Percentiles rank a stretch among this genome's conserved stretches.
These are phyloP conservation scores for Lophiotrema nucula DNA, from an alignment of 495 filamentous ascomycete genomes.

Conservation along the genomic window DNA sequence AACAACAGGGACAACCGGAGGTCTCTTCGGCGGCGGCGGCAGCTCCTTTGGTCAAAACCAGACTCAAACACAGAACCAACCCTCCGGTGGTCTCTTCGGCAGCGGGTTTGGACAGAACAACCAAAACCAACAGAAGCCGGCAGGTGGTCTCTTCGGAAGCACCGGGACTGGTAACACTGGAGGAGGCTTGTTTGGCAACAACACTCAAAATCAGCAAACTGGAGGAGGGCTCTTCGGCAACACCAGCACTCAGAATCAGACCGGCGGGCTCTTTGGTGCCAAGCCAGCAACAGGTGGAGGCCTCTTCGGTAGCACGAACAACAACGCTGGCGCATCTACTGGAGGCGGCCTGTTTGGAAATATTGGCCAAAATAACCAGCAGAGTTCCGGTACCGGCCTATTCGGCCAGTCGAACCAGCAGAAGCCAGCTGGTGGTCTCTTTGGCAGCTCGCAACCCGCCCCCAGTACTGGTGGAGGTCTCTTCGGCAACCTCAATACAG, in stretches of 20 bases:
- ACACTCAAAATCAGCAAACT: conserved; percentile 30
- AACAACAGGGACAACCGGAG: not conserved
- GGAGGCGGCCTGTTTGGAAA: conserved; percentile 57
- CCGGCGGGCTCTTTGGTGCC: conserved; percentile 61
- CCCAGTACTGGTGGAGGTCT: conserved; percentile 42
- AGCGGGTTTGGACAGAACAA: conserved; percentile 35
- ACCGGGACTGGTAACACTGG: conserved; percentile 39
- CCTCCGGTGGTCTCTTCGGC: conserved; percentile 48
- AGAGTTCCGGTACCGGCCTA: conserved; percentile 47
- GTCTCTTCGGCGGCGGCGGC: conserved; percentile 40
- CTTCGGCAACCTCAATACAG: conserved; percentile 33
- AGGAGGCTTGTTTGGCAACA: conserved; percentile 51
- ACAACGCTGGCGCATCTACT: conserved; percentile 31
- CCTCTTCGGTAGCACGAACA: conserved; percentile 26
- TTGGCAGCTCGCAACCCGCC: conserved; percentile 30
- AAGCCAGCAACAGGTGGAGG: conserved; percentile 44
- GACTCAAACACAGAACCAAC: conserved; percentile 47
- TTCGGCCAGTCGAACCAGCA: conserved; percentile 43
- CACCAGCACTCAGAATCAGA: conserved; percentile 38
- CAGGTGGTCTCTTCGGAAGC: conserved; percentile 60
- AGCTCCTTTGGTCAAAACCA: conserved; percentile 49
- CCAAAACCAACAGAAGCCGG: conserved; percentile 51
- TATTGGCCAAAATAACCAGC: conserved; percentile 56
- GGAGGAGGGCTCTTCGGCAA: conserved; percentile 52
- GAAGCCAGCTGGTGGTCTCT: conserved; percentile 34